Conservation (phyloP, 768 basidiomycete genomes). For the Asterophora lycoperdoides region DNA sequence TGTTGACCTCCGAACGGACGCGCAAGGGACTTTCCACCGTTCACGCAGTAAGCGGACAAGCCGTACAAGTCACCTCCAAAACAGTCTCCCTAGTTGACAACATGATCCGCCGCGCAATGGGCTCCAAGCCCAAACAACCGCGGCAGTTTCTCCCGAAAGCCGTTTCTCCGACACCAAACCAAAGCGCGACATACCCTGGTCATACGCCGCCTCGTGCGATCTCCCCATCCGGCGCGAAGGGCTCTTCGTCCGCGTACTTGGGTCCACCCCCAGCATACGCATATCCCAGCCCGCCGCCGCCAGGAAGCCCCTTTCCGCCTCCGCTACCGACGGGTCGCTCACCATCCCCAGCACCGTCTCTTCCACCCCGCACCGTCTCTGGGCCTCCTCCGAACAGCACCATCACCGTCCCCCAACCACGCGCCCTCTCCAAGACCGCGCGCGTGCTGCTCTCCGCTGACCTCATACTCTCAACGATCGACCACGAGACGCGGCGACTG, state of each 20-base stretch:
- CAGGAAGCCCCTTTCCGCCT: slow-evolving; percentile 17
- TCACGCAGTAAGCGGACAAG: slow-evolving; percentile 62
- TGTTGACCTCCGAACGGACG: slow-evolving; percentile 56
- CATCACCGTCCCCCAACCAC: slow-evolving; percentile 14
- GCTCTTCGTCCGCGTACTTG: slow-evolving; percentile 12
- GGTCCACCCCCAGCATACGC: slow-evolving; percentile 18
- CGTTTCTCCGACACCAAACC: slow-evolving; percentile 4
- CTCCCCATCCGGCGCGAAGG: slow-evolving; percentile 7
- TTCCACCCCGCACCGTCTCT: slow-evolving; percentile 30
- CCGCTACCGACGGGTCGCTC: slow-evolving; percentile 29
- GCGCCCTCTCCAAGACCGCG: slow-evolving; percentile 36
- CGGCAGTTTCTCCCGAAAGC: slow-evolving; percentile 10
- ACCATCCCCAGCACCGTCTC: slow-evolving; percentile 28
- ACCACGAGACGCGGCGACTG: slow-evolving; percentile 50
- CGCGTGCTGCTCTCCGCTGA: slow-evolving; percentile 60
- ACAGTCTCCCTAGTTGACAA: slow-evolving; percentile 58
- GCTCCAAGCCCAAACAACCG: slow-evolving; percentile 35
- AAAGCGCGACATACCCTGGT: slow-evolving; percentile 2
- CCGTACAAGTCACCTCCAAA: slow-evolving; percentile 60
- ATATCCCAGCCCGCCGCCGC: slow-evolving; percentile 8
- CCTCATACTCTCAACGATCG: slow-evolving; percentile 59
- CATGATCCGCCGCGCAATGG: slow-evolving; percentile 55
- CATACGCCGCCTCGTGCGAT: slow-evolving; percentile 19
- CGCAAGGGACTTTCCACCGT: slow-evolving; percentile 54
- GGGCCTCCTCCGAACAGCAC: slow-evolving; percentile 4